These are phyloP conservation scores for Aspergillus sp. DNA, from an alignment of 2,329 filamentous ascomycete species.

Conservation along the genomic window DNA sequence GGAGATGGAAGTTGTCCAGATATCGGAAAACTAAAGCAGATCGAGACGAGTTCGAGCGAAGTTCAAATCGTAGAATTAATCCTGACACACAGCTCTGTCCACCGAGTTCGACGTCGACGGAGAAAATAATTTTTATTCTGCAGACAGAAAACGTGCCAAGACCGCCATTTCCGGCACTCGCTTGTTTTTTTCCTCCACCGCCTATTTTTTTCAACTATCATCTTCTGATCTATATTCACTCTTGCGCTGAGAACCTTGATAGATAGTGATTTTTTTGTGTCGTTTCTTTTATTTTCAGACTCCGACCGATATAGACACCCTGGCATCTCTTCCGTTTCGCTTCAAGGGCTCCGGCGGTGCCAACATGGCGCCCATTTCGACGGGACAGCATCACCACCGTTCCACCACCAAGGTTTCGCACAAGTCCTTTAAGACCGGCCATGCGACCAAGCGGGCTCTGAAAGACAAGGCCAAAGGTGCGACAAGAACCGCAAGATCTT, in stretches of 20 bases:
- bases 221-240: slow-evolving; percentile 25
- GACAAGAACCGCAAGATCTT: slow-evolving; percentile 9
- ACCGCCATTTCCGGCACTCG: slow-evolving; percentile 20
- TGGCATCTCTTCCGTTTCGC: slow-evolving; percentile 73
- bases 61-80: background rate
- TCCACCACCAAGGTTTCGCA: slow-evolving; percentile 86
- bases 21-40: slow-evolving; percentile 8
- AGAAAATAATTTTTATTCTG: slow-evolving; percentile 23
- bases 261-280: slow-evolving; percentile 16
- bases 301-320: slow-evolving; percentile 22
- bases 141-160: slow-evolving; percentile 21
- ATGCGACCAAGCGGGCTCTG: slow-evolving; percentile 84
- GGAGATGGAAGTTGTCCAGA: background rate
- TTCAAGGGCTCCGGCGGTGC: slow-evolving; percentile 72
- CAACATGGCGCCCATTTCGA: slow-evolving; percentile 74
- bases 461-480: slow-evolving; percentile 84
- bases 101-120: background rate
- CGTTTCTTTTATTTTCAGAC: slow-evolving; percentile 18
- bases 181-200: slow-evolving; percentile 35
- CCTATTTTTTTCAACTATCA: slow-evolving; percentile 43
- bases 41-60: background rate
- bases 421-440: slow-evolving; percentile 91
- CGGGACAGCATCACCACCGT: slow-evolving; percentile 78
- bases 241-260: slow-evolving; percentile 4
- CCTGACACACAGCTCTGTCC: background rate